phyloP scores from a whole-genome alignment of 495 filamentous ascomycete species.

The Bacidia gigantensis region DNA sequence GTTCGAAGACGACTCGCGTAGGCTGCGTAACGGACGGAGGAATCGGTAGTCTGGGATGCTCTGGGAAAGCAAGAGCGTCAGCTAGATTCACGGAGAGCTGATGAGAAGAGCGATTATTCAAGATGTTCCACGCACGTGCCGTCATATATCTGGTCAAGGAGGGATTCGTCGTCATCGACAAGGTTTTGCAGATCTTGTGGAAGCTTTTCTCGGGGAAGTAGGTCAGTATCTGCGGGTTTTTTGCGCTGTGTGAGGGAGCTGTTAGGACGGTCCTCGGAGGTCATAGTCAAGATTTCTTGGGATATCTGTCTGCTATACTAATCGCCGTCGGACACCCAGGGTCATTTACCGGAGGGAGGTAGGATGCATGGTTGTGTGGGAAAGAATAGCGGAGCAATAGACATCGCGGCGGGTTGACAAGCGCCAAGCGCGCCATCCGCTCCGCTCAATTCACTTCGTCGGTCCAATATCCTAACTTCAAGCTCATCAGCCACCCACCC shows the following conservation, averaged over 20 bases:
- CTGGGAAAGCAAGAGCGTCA: conserved; percentile 27
- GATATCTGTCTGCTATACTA: too few species aligned
- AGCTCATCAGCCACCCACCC: conserved; percentile 8
- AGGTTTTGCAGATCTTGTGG: conserved; percentile 57
- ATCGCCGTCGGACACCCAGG: too few species aligned
- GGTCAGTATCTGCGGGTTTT: conserved; percentile 5
- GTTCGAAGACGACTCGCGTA: conserved; percentile 81
- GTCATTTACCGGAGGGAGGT: too few species aligned
- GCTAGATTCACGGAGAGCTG: neutral
- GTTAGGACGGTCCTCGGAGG: conserved; percentile 8
- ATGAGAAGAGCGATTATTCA: conserved; percentile 8
- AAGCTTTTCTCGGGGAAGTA: conserved; percentile 41
- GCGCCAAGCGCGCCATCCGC: conserved; percentile 2
- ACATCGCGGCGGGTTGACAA: neutral
- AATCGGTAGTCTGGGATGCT: conserved; percentile 68
- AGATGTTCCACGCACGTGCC: conserved; percentile 67
- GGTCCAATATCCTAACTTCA: conserved; percentile 1
- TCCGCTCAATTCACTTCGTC: neutral
- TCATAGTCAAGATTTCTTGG: conserved; percentile 3
- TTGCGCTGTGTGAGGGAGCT: conserved; percentile 1
- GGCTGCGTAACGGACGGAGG: conserved; percentile 77
- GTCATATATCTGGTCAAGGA: conserved; percentile 63
- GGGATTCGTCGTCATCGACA: conserved; percentile 61
- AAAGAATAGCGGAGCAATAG: neutral
- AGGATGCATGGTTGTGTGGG: too few species aligned